Evolutionary conservation across 2,329 filamentous ascomycete genomes (phyloP), one percentile per base, ranked within the genome.

Genomic region (Colletotrichum ledebouriae): DNA sequence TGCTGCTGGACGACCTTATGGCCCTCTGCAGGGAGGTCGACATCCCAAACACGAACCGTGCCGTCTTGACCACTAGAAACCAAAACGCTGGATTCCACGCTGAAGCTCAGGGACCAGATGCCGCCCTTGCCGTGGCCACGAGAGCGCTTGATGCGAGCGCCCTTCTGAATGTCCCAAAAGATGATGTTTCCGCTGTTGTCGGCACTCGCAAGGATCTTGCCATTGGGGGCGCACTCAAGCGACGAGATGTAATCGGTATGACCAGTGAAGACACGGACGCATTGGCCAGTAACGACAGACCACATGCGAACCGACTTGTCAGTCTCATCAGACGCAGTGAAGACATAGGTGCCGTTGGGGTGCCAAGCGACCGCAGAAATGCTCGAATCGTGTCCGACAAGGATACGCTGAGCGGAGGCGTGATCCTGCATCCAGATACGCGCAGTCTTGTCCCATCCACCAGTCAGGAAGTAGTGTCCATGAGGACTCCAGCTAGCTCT

Each of bases 241-340:
- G 94, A 88, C 13, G 92, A 97, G 76, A 98, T 90, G 75, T 94
- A 93, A 57, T 96, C 94, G 0, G 89, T 92, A 76, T 99, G 96
- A 1, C 96, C 96, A 0, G 93, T 94, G 76, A 98, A 97, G 75
- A 98, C 89, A 29, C 96, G 92, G 5, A 98, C 93, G 41, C 94
- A 94, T 70, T 91, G 90, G 33, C 96, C 96, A 9, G 92, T 95
- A 11, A 89, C 87, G n/a, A 98, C 88, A 10, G 94, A 91, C 96
- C 96, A 99, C 95, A 99, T 98, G 34, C 96, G 91, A 39, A 98
- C 93, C 0, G 94, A 96, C 78, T 95, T 95, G 79, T 99, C 89
- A 6, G 85, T 87, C 75, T 90, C 94, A 72, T 92, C 92, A 12
- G 94, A 97, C 3, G 92, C 94, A 0, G 96, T 98, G 79, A 99